Evolutionary conservation across 139 green algal species (phyloP).

Genomic region (Diplosphaera chodatii): DNA sequence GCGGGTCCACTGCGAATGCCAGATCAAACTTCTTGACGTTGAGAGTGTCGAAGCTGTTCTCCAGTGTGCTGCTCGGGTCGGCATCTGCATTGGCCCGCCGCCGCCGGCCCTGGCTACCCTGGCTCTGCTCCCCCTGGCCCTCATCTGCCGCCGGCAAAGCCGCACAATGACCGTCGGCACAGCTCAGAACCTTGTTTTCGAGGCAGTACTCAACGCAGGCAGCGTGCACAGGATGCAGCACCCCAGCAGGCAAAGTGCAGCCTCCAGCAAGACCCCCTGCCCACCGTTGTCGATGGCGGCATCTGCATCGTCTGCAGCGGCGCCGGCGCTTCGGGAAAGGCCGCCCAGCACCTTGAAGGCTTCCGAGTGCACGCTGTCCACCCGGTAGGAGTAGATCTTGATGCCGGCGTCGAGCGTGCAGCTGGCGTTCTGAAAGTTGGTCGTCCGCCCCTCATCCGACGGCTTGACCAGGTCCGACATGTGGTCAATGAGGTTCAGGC

Average conservation of each 20-base stretch:
- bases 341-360: conserved; percentile 68
- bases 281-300: neutral
- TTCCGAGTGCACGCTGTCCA: conserved; percentile 78
- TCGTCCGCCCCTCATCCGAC: conserved; percentile 33
- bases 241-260: too few relatives aligned
- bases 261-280: too few relatives aligned
- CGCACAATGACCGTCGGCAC: too few relatives aligned
- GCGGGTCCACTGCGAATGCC: conserved; percentile 60
- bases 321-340: conserved; percentile 34
- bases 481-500: conserved; percentile 79
- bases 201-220: too few relatives aligned
- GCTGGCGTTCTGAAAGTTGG: conserved; percentile 83
- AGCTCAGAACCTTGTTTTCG: too few relatives aligned
- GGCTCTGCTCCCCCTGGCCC: conserved; percentile 2
- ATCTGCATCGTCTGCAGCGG: conserved; percentile 9
- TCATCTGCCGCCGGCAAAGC: neutral
- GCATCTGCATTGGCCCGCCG: neutral
- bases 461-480: conserved; percentile 43
- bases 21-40: conserved; percentile 75
- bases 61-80: conserved; percentile 43
- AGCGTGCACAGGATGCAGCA: too few relatives aligned
- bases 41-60: conserved; percentile 53
- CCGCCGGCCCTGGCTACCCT: neutral
- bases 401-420: conserved; percentile 86
- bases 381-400: conserved; percentile 82